Evolutionary conservation across 2,329 filamentous ascomycete genomes (phyloP).

Genomic region (Leptographium galeiforme): DNA sequence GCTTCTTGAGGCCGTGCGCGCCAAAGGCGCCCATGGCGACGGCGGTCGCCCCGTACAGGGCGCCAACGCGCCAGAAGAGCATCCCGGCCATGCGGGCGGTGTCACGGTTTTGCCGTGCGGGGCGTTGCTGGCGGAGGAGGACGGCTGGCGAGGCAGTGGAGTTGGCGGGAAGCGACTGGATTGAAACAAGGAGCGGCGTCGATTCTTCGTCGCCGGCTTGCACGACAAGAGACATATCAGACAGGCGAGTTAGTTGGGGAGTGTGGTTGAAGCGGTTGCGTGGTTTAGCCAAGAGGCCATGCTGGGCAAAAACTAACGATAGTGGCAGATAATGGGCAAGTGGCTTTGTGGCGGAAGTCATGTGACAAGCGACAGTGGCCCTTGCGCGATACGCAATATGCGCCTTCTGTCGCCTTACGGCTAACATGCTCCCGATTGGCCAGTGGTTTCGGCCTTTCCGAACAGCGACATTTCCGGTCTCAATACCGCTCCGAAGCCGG

Average conservation of each 20-base stretch:
- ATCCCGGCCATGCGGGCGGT: slow-evolving; percentile 5
- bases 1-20: slow-evolving; percentile 51
- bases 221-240: slow-evolving; percentile 7
- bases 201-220: slow-evolving; percentile 8
- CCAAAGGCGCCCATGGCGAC: slow-evolving; percentile 54
- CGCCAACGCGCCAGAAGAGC: slow-evolving; percentile 46
- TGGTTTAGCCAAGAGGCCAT: neutral
- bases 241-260: neutral
- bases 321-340: no score
- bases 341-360: no score
- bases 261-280: neutral
- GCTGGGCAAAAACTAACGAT: no score
- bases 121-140: neutral
- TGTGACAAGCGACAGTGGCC: no score
- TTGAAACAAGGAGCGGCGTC: slow-evolving; percentile 8
- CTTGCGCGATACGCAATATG: no score
- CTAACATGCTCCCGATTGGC: no score
- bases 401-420: no score
- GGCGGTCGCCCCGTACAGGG: slow-evolving; percentile 46
- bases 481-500: no score
- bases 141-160: neutral
- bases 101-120: neutral
- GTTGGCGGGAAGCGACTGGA: neutral
- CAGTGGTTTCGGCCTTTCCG: no score
- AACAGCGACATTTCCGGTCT: no score